Evolutionary conservation across 306 rosid genomes (phyloP).

Genomic region (Lathyrus tuberosus): DNA sequence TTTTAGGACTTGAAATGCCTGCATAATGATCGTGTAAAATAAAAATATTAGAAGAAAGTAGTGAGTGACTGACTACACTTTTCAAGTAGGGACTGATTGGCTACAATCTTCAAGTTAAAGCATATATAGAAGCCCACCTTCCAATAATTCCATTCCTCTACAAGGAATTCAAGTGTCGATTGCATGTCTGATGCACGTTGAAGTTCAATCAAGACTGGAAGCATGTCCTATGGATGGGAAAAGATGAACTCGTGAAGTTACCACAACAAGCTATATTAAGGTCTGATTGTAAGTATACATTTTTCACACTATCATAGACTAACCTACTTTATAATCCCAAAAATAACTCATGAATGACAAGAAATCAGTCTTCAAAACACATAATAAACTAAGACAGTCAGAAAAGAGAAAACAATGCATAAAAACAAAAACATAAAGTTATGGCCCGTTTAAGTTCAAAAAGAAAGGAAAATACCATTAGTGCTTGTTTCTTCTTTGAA

Average conservation of each 20-base stretch:
- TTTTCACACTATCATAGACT: conserved; percentile 19
- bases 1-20: too few species aligned
- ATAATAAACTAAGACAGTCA: too few species aligned
- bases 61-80: too few species aligned
- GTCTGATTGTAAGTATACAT: conserved; percentile 19
- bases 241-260: conserved; percentile 21
- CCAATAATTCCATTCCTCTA: conserved; percentile 89
- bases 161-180: conserved; percentile 83
- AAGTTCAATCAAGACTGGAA: conserved; percentile 87
- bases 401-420: too few species aligned
- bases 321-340: conserved; percentile 20
- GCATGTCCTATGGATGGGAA: conserved; percentile 65
- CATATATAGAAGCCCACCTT: conserved; percentile 63
- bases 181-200: conserved; percentile 81
- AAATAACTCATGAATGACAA: conserved; percentile 23
- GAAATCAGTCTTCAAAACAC: conserved; percentile 25
- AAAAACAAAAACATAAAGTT: too few species aligned
- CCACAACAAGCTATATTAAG: conserved; percentile 31
- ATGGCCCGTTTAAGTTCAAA: too few species aligned
- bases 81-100: too few species aligned
- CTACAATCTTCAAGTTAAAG: too few species aligned
- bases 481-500: too few species aligned
- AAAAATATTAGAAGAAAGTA: too few species aligned
- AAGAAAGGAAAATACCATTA: too few species aligned
- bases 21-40: too few species aligned